Percentiles rank a stretch among this genome's conserved stretches.
phyloP scores from a whole-genome alignment of 805 yeast genomes.

The Yamadazyma insecticola region DNA sequence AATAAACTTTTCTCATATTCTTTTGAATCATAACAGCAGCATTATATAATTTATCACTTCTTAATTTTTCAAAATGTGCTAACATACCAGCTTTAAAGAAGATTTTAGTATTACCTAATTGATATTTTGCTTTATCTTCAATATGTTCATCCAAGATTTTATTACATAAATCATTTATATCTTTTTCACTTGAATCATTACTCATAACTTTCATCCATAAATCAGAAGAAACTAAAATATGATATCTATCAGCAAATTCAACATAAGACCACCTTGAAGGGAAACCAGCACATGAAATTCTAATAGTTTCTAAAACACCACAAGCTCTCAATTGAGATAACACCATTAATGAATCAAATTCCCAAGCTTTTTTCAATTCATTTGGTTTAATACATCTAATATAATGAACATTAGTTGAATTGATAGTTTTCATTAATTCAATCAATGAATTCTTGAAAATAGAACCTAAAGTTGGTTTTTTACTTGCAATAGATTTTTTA shows the following conservation, averaged over 20 bases:
- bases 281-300: conserved; percentile 97
- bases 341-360: conserved; percentile 92
- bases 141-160: conserved; percentile 63
- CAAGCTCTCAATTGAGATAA: conserved; percentile 94
- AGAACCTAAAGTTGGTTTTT: conserved; percentile 91
- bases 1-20: conserved; percentile 60
- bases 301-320: conserved; percentile 95
- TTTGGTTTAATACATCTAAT: conserved; percentile 97
- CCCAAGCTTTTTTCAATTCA: conserved; percentile 92
- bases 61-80: conserved; percentile 81
- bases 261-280: conserved; percentile 95
- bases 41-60: conserved; percentile 70
- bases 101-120: conserved; percentile 88
- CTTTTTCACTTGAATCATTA: conserved; percentile 43
- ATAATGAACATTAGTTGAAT: conserved; percentile 93
- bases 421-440: conserved; percentile 87
- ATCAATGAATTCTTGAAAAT: conserved; percentile 89
- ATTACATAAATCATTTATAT: conserved; percentile 61
- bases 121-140: conserved; percentile 66
- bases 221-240: conserved; percentile 69
- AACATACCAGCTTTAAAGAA: conserved; percentile 96
- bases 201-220: conserved; percentile 62
- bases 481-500: conserved; percentile 39
- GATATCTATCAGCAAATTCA: conserved; percentile 87
- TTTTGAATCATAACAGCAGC: conserved; percentile 87